These are phyloP conservation scores for Paradendryphiella salina DNA, from an alignment of 2,329 filamentous ascomycete species.

Conservation along the genomic window DNA sequence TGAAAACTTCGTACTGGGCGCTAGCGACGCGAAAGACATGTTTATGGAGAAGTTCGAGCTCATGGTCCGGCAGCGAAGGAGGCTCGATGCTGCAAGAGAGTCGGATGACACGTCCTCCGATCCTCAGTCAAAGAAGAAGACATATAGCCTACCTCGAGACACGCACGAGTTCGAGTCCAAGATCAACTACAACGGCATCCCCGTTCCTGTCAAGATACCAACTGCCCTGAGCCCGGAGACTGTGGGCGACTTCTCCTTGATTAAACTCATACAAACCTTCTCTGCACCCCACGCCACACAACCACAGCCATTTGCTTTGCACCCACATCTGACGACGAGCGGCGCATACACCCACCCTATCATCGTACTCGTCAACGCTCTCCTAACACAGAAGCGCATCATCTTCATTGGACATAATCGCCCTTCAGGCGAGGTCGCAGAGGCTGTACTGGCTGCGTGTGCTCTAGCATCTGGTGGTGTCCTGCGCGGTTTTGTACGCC, in stretches of 20 bases:
- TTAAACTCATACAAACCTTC: constrained; percentile 96
- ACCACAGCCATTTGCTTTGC: constrained; percentile 80
- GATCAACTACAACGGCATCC: constrained; percentile 94
- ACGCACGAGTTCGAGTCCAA: constrained; percentile 97
- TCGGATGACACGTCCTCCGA: constrained; percentile 43
- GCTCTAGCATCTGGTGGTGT: constrained; percentile 89
- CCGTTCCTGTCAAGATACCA: constrained; percentile 94
- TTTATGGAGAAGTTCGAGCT: constrained; percentile 97
- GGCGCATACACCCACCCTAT: constrained; percentile 90
- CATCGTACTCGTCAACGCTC: constrained; percentile 89
- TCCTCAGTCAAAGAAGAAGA: constrained; percentile 55
- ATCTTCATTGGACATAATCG: constrained; percentile 95
- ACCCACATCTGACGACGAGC: constrained; percentile 91
- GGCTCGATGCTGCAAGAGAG: constrained; percentile 58
- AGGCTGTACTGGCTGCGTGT: constrained; percentile 97
- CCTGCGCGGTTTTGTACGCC: constrained; percentile 89
- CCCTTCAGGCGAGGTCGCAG: constrained; percentile 92
- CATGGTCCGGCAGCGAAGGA: constrained; percentile 83
- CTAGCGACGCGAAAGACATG: constrained; percentile 91
- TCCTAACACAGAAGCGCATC: constrained; percentile 93
- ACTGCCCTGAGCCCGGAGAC: constrained; percentile 93
- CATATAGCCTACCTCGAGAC: constrained; percentile 81
- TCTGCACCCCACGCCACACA: constrained; percentile 78
- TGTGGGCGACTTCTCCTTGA: constrained; percentile 94
- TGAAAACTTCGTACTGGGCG: constrained; percentile 83